Percentiles rank a stretch among this genome's conserved stretches.
phyloP scores from a whole-genome alignment of 257 asterid genomes.

The Forsythia viridissima region DNA sequence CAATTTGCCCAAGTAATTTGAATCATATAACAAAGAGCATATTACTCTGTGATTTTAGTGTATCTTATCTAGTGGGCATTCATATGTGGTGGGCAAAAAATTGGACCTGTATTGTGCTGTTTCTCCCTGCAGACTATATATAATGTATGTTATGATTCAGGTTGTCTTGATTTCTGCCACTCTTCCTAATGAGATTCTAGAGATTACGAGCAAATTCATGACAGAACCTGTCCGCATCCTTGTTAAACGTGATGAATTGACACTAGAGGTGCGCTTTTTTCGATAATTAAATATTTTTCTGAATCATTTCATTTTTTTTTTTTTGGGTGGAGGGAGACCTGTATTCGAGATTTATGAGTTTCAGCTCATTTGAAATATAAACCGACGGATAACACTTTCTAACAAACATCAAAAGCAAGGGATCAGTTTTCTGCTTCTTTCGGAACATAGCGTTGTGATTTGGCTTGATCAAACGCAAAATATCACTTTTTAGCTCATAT shows the following conservation, averaged over 20 bases:
- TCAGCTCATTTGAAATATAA: background rate
- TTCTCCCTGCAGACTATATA: conserved; percentile 12
- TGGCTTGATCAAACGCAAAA: background rate
- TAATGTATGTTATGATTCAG: conserved; percentile 39
- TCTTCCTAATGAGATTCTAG: conserved; percentile 95
- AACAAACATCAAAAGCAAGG: background rate
- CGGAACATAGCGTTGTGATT: background rate
- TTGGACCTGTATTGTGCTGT: conserved; percentile 14
- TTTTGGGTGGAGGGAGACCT: background rate
- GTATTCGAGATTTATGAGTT: background rate
- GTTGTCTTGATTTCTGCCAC: conserved; percentile 95
- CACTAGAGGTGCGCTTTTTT: conserved; percentile 67
- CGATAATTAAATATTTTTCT: background rate
- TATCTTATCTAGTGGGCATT: background rate
- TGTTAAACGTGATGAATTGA: conserved; percentile 98
- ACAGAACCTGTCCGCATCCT: conserved; percentile 98
- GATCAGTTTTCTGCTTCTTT: background rate
- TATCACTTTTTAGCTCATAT: conserved; percentile 1
- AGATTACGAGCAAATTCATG: conserved; percentile 97
- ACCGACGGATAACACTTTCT: background rate
- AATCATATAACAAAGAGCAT: background rate
- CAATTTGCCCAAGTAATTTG: background rate
- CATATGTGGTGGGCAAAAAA: background rate
- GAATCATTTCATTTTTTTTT: background rate
- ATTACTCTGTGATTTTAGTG: background rate